Base-by-base conservation (phyloP, 805 yeast species). In the Candida berthetii region DNA sequence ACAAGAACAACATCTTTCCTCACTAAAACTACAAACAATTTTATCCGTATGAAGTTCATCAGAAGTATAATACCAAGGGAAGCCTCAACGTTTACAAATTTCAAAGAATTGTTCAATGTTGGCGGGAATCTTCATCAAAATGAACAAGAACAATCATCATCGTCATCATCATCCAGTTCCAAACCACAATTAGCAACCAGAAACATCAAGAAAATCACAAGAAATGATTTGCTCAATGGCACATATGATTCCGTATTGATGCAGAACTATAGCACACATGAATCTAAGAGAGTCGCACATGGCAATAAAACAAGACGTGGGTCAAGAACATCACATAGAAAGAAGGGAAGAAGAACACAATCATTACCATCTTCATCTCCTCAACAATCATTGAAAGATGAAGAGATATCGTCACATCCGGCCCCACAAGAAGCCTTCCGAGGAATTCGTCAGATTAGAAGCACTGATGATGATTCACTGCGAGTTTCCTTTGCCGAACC, bases 191-290 rank as follows among this genome's bases (percentile, higher is more conserved):
- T 50, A 7, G 48, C 47, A 25, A 55, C 56, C 1, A 56, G 53
- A 35, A 39, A 48, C 35, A 46, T 56, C 37, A 48, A 50, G 24
- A 49, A 49, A 9, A 46, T 56, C 8, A 56, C 60, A 1, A 49
- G 61, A 38, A 49, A 50, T 35, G 61, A 56, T 38, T 29, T 55
- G 4, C 14, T 54, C 9, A 47, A 50, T 37, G 42, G 42, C 3
- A 35, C 19, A 17, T 38, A 38, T 19, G 41, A 38, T n/a, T 17
- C 31, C 20, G 25, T 38, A 7, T 11, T 34, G 13, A 15, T 16
- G 19, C 6, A 31, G 15, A 13, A 31, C 13, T 15, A 16, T 17
- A 31, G 7, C 4, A 13, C 17, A 8, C 35, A 29, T 10, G n/a
- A 27, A 10, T 13, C 13, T 10, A 27, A 27, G 29, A 27, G n/a